Evolutionary conservation across 2,329 filamentous ascomycete species (phyloP).

Genomic region (Diaporthe caulivora): DNA sequence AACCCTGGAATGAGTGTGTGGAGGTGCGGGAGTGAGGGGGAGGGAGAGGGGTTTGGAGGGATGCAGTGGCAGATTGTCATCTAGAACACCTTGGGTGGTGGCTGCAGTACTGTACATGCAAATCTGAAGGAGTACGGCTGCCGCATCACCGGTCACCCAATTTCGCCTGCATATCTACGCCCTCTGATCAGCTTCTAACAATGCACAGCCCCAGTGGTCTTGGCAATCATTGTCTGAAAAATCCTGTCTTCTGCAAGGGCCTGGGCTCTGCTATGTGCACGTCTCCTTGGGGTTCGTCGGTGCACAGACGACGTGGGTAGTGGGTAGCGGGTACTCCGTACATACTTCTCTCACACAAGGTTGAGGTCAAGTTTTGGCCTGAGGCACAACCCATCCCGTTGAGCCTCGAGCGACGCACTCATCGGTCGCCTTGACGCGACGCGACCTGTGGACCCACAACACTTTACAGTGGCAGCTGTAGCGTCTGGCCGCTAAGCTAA

Average conservation of each 20-base stretch:
- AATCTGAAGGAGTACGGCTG: too few species aligned
- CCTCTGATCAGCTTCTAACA: not conserved
- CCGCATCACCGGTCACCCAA: too few species aligned
- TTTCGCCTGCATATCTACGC: not conserved
- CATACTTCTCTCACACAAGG: too few species aligned
- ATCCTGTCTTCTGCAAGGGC: not conserved
- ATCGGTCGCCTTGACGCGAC: conserved; percentile 29
- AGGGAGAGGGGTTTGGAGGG: too few species aligned
- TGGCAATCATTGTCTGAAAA: not conserved
- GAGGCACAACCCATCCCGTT: not conserved
- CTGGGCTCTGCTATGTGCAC: not conserved
- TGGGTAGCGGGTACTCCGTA: too few species aligned
- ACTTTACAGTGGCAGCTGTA: conserved; percentile 33
- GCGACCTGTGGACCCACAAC: conserved; percentile 32
- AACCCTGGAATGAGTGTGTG: not conserved
- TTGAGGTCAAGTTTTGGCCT: not conserved
- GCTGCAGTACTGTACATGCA: not conserved
- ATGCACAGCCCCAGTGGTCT: not conserved
- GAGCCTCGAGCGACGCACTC: conserved; percentile 9
- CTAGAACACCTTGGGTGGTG: too few species aligned
- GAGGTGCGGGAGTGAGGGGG: not conserved
- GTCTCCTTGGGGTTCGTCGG: not conserved
- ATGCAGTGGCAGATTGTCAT: too few species aligned
- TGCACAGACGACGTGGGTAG: not conserved
- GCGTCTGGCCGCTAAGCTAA: conserved; percentile 18